Percentiles rank a stretch among this genome's conserved stretches.
These are phyloP conservation scores for Talaromyces sp. DNA, from an alignment of 2,329 filamentous ascomycete genomes.

Conservation along the genomic window DNA sequence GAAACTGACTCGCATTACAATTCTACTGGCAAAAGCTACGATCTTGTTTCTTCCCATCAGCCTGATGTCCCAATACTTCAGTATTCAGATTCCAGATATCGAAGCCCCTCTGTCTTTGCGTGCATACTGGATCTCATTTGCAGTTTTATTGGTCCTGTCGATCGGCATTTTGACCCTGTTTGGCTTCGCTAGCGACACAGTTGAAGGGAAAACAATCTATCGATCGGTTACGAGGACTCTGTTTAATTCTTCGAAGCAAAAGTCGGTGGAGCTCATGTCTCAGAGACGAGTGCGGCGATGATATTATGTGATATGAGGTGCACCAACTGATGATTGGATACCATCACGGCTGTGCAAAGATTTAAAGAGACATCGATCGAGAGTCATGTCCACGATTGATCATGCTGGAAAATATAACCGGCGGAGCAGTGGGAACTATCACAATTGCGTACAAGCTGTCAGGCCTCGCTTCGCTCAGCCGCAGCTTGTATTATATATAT, in stretches of 20 bases:
- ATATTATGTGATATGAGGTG: not conserved
- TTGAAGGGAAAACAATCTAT: constrained; percentile 55
- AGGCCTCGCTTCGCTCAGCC: too few relatives aligned
- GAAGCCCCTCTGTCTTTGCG: constrained; percentile 56
- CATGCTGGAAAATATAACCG: not conserved
- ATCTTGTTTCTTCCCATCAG: constrained; percentile 73
- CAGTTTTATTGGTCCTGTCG: constrained; percentile 59
- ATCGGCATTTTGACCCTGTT: constrained; percentile 58
- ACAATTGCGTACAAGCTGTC: not conserved
- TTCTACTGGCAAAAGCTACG: constrained; percentile 69
- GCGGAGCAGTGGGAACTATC: not conserved
- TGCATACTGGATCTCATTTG: constrained; percentile 68
- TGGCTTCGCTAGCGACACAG: constrained; percentile 55
- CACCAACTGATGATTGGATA: not conserved
- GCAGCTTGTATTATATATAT: too few relatives aligned
- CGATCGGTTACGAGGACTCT: constrained; percentile 40
- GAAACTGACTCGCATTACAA: constrained; percentile 66
- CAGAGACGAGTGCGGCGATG: constrained; percentile 12
- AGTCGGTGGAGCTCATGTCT: constrained; percentile 22
- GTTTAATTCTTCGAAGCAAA: constrained; percentile 31
- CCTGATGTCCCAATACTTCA: constrained; percentile 73
- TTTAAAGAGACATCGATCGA: not conserved
- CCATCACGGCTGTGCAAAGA: not conserved
- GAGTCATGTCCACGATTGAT: not conserved
- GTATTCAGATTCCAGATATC: constrained; percentile 59